Evolutionary conservation across 192 early-diverging fungal species (phyloP).

Genomic region (Linderina pennispora): DNA sequence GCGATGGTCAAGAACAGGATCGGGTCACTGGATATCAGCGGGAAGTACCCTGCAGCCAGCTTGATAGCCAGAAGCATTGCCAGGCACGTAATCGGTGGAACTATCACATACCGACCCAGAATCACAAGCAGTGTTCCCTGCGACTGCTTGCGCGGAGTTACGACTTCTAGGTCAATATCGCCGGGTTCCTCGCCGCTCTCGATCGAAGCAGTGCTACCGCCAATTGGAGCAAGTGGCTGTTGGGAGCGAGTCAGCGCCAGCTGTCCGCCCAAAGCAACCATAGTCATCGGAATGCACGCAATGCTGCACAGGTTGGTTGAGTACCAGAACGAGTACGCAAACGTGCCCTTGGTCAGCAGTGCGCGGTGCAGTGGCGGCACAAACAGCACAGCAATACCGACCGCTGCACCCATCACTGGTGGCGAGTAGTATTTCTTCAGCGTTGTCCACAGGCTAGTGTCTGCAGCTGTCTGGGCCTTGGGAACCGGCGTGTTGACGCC

Average conservation of each 20-base stretch:
- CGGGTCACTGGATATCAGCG: constrained; percentile 48
- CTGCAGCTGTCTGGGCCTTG: no score
- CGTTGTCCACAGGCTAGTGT: no score
- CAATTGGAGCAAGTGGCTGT: constrained; percentile 5
- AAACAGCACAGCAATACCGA: constrained; percentile 15
- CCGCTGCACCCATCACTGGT: no score
- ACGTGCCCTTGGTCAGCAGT: no score
- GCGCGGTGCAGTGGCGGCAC: constrained; percentile 12
- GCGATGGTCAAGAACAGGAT: constrained; percentile 55
- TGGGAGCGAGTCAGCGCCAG: no score
- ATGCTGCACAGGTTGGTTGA: constrained; percentile 60
- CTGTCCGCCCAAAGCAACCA: not conserved
- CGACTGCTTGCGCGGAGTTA: no score
- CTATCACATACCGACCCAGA: constrained; percentile 33
- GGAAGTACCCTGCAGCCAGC: constrained; percentile 24
- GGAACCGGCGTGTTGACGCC: constrained; percentile 29
- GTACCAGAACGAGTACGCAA: constrained; percentile 2
- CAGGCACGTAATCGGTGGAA: constrained; percentile 16
- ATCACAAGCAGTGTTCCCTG: constrained; percentile 21
- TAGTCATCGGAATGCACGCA: constrained; percentile 32
- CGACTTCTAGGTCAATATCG: constrained; percentile 3
- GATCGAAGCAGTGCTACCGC: constrained; percentile 55
- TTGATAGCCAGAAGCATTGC: constrained; percentile 20
- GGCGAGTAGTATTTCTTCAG: no score
- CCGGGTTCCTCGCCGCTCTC: constrained; percentile 49